Conservation (phyloP, 1,284 basidiomycete genomes). For the Meripilus lineatus region DNA sequence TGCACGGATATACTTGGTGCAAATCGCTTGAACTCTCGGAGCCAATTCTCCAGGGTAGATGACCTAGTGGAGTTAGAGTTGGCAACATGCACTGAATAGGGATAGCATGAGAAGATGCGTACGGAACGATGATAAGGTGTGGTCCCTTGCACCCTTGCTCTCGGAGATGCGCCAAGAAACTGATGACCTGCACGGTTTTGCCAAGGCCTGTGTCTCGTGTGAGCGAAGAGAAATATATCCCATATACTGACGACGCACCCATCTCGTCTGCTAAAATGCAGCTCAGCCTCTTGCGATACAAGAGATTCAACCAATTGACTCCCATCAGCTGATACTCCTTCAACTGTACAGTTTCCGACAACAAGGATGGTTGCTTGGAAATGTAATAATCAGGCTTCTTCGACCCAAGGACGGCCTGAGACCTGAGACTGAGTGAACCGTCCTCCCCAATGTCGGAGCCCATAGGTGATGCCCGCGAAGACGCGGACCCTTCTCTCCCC, state of each 20-base stretch:
- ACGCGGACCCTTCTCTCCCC: slow-evolving; percentile 28
- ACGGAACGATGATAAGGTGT: slow-evolving; percentile 95
- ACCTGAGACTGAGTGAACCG: slow-evolving; percentile 56
- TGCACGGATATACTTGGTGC: slow-evolving; percentile 84
- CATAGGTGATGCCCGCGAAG: slow-evolving; percentile 21
- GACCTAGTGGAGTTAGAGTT: slow-evolving; percentile 46
- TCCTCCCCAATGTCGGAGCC: slow-evolving; percentile 41
- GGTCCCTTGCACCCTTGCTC: slow-evolving; percentile 76
- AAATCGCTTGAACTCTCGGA: slow-evolving; percentile 91
- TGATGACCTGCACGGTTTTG: slow-evolving; percentile 98
- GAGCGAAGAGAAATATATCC: not conserved
- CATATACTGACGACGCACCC: slow-evolving; percentile 64
- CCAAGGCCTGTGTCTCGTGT: slow-evolving; percentile 50
- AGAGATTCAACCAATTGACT: slow-evolving; percentile 94
- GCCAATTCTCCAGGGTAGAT: slow-evolving; percentile 98
- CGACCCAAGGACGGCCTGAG: slow-evolving; percentile 35
- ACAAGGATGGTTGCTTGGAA: slow-evolving; percentile 66
- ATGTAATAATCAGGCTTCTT: slow-evolving; percentile 61
- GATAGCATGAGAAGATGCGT: slow-evolving; percentile 30
- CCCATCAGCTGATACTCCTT: slow-evolving; percentile 98
- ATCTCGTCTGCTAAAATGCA: slow-evolving; percentile 99
- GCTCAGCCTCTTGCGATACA: slow-evolving; percentile 79
- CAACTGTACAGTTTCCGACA: slow-evolving; percentile 71
- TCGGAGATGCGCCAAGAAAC: slow-evolving; percentile 89
- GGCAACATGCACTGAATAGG: not conserved